Evolutionary conservation across 305 asterid genomes (phyloP).

Genomic region (Galium porrigens): DNA sequence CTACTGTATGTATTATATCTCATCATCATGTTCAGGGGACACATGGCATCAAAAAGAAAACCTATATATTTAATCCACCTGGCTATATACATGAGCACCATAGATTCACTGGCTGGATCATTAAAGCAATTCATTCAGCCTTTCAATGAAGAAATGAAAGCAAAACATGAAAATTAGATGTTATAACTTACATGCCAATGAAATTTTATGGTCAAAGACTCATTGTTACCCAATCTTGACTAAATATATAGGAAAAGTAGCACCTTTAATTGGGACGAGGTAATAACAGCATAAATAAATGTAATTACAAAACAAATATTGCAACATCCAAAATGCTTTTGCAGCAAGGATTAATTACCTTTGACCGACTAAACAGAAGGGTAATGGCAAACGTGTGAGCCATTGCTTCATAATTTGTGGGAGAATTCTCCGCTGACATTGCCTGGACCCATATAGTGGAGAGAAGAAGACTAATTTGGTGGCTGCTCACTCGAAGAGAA

Average conservation of each 20-base stretch:
- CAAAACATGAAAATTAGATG: no score
- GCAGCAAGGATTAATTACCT: slow-evolving; percentile 19
- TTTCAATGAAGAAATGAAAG: neutral
- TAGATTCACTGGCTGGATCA: neutral
- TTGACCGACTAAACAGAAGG: slow-evolving; percentile 33
- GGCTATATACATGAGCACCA: no score
- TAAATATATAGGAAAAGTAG: no score
- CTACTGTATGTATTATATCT: neutral
- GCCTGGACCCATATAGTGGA: slow-evolving; percentile 47
- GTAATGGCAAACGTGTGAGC: slow-evolving; percentile 34
- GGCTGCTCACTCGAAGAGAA: slow-evolving; percentile 36
- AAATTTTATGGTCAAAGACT: no score
- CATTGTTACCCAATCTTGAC: neutral
- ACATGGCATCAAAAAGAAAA: neutral
- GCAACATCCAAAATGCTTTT: neutral
- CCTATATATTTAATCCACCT: neutral
- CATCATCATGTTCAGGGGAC: neutral
- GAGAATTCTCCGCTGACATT: slow-evolving; percentile 27
- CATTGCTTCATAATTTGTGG: slow-evolving; percentile 38
- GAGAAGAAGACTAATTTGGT: slow-evolving; percentile 40
- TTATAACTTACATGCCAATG: no score
- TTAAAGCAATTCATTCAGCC: neutral
- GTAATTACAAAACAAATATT: neutral
- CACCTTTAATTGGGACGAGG: neutral
- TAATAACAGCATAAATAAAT: neutral